Conservation (phyloP, 257 asterid species). For the Solanum gandarillasii region DNA sequence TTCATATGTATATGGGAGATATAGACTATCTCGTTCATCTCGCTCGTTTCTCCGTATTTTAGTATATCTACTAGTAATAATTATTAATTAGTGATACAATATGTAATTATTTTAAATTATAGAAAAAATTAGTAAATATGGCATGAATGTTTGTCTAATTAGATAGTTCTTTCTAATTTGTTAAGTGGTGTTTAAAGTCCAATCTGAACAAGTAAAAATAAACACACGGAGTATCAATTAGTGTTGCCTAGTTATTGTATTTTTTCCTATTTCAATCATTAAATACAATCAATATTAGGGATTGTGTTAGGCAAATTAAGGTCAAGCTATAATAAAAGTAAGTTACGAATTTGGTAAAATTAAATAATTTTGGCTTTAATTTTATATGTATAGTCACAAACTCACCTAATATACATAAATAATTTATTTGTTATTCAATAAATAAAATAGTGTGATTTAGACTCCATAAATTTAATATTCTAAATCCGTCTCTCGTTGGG, state of each 20-base stretch:
- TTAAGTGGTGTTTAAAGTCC: neutral
- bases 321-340: neutral
- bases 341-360: neutral
- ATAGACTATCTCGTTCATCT: neutral
- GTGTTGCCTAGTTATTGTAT: neutral
- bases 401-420: neutral
- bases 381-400: neutral
- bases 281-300: neutral
- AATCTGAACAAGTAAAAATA: neutral
- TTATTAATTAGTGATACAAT: no score
- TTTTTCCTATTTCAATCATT: neutral
- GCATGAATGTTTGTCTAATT: no score
- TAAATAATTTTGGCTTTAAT: neutral
- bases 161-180: no score
- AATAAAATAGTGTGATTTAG: neutral
- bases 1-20: no score
- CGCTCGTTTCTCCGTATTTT: neutral
- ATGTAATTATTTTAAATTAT: no score
- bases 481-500: neutral
- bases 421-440: neutral
- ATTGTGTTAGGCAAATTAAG: neutral
- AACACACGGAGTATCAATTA: neutral
- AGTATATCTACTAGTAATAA: no score
- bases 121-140: no score
- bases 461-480: neutral